Base-by-base conservation (phyloP, 2,329 filamentous ascomycete genomes). In the Verticillium longisporum region DNA sequence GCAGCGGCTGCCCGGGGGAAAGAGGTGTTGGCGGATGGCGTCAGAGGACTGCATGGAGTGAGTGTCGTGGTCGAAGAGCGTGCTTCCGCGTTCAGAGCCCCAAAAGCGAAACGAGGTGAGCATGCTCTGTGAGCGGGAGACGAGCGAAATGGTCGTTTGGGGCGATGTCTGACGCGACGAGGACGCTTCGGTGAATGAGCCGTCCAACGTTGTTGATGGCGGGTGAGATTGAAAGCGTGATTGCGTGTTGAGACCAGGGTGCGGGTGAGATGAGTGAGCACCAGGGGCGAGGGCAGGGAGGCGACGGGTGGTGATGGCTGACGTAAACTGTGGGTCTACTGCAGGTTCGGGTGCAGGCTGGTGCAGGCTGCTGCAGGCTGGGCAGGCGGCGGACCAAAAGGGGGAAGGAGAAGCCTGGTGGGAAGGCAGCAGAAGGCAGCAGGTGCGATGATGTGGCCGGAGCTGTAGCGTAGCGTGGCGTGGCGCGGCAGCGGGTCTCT, bases 61-160 rank as follows among this genome's bases (percentile, higher is more conserved):
- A 64, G 75, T 74, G 66, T 73, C 71, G 67, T 78, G 74, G 69
- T 78, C 71, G 65, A 76, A 73, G 73, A 78, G 79, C 61, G 86
- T 82, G 76, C 78, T 81, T 79, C 79, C 81, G 80, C 80, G 79
- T 66, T 86, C 84, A 68, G 81, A 79, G 69, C 78, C 77, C 82
- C 83, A 87, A 70, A 86, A 83, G 67, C 82, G 79, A 75, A 87
- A 86, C 84, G 57, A 59, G 31, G 87, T 87, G 75, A 78, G 78
- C 75, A 78, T 75, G 72, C 73, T 72, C 69, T 68, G 66, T 63
- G 60, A 67, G 62, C 65, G 66, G 26, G 26, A 26, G 21, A 36
- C 36, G 21, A 33, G 13, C 18, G 11, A 18, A 14, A 21, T 11
- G 41, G 38, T 31, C 33, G 56, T 18, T 53, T 32, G 26, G 26